phyloP scores from a whole-genome alignment of 148 eudicot species.

The Drosera capensis region DNA sequence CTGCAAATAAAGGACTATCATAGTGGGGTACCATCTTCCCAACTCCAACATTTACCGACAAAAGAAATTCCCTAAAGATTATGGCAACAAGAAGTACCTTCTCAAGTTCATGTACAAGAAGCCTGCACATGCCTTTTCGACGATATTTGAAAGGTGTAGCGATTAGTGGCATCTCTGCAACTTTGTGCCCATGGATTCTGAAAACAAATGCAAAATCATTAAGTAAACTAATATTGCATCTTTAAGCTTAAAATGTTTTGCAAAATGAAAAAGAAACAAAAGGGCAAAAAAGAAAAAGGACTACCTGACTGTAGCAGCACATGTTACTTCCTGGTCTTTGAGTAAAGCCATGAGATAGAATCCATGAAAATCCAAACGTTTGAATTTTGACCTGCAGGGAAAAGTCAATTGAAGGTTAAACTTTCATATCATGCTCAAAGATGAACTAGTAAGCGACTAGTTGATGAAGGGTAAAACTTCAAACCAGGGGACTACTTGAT shows the following conservation, averaged over 20 bases:
- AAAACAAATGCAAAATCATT: conserved; percentile 3
- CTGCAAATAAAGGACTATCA: conserved; percentile 13
- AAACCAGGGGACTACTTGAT: too few species aligned
- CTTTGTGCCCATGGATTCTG: conserved; percentile 42
- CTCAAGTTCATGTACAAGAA: conserved; percentile 37
- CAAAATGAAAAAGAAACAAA: not conserved
- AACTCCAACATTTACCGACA: not conserved
- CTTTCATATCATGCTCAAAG: too few species aligned
- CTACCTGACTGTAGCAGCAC: conserved; percentile 45
- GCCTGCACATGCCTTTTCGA: conserved; percentile 41
- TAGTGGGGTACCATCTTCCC: not conserved
- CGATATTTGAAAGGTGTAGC: conserved; percentile 45
- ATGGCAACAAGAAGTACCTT: conserved; percentile 18
- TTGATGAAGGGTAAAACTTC: too few species aligned
- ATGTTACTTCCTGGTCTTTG: conserved; percentile 24
- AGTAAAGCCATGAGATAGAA: conserved; percentile 33
- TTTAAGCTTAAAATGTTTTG: not conserved
- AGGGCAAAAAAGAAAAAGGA: not conserved
- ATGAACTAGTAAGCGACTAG: too few species aligned
- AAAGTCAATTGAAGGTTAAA: too few species aligned
- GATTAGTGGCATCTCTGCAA: conserved; percentile 44
- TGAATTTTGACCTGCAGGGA: conserved; percentile 21
- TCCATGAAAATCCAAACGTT: conserved; percentile 39
- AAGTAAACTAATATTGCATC: not conserved
- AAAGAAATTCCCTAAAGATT: not conserved